Conservation (phyloP, 768 basidiomycete species). For the Glaciozyma martinii region DNA sequence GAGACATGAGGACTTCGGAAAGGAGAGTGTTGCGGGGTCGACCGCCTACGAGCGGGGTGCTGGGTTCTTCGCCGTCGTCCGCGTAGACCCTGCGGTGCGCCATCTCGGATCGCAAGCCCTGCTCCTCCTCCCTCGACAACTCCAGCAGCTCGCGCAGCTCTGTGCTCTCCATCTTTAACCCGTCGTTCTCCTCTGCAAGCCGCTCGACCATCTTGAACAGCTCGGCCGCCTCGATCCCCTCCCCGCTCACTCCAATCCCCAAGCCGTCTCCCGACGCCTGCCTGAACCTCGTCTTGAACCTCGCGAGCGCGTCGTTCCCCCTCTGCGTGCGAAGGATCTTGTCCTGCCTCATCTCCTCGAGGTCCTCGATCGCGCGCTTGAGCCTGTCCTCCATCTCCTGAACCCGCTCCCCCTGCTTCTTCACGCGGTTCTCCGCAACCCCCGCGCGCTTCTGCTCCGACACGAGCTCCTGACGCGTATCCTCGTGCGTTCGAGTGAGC, state of each 20-base stretch:
- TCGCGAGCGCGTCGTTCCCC: constrained; percentile 21
- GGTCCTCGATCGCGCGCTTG: constrained; percentile 17
- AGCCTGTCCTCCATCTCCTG: constrained; percentile 21
- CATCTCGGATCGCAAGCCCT: constrained; percentile 12
- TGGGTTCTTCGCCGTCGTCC: constrained; percentile 15
- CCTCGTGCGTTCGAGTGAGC: constrained; percentile 67
- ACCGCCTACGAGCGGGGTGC: background rate
- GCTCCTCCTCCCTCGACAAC: constrained; percentile 24
- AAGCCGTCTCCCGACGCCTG: background rate
- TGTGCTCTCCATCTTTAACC: constrained; percentile 24
- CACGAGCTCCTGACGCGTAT: constrained; percentile 65
- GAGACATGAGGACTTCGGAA: constrained; percentile 10
- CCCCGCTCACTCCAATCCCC: background rate
- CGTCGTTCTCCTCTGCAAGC: constrained; percentile 29
- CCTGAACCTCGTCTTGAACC: constrained; percentile 3
- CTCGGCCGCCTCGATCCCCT: constrained; percentile 24
- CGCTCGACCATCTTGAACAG: constrained; percentile 29
- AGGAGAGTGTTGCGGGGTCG: background rate
- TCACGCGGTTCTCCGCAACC: constrained; percentile 57
- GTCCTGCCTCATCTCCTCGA: constrained; percentile 32
- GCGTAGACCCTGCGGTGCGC: constrained; percentile 10
- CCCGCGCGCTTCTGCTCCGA: constrained; percentile 58
- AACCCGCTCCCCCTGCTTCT: constrained; percentile 15
- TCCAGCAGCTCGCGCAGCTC: constrained; percentile 32
- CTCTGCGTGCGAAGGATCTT: constrained; percentile 21